These are phyloP conservation scores for Colletotrichum lupini DNA, from an alignment of 2,329 filamentous ascomycete species.

Conservation along the genomic window DNA sequence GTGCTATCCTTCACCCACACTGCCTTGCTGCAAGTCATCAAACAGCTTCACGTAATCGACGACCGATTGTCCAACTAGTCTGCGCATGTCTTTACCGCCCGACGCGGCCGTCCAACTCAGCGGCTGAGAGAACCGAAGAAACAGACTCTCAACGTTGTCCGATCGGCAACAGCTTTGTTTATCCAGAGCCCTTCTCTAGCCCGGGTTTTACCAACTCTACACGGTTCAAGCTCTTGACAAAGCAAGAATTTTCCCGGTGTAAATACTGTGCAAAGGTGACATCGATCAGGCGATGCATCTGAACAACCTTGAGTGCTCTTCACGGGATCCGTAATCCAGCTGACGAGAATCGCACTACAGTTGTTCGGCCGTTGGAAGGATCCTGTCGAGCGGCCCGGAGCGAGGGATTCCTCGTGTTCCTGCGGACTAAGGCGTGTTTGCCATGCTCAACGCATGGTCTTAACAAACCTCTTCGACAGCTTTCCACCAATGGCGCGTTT, in stretches of 20 bases:
- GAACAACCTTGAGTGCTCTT: neutral
- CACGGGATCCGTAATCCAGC: neutral
- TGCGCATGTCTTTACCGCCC: neutral
- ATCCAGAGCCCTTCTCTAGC: neutral
- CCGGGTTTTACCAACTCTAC: neutral
- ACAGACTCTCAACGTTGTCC: too few species aligned
- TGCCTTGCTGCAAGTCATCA: slow-evolving; percentile 15
- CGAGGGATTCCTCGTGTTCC: slow-evolving; percentile 22
- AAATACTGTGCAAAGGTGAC: neutral
- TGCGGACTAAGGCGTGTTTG: slow-evolving; percentile 19
- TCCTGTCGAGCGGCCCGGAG: slow-evolving; percentile 18
- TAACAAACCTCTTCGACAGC: neutral
- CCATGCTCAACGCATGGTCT: slow-evolving; percentile 25
- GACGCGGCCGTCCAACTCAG: slow-evolving; percentile 1
- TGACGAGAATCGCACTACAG: neutral
- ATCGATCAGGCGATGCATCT: neutral
- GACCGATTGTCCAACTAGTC: neutral
- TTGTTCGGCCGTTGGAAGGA: slow-evolving; percentile 3
- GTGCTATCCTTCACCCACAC: neutral
- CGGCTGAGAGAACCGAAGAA: neutral
- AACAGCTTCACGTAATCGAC: slow-evolving; percentile 3
- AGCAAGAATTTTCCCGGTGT: neutral
- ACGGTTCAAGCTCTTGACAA: neutral
- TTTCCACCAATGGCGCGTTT: slow-evolving; percentile 28
- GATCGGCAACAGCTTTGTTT: neutral